These are phyloP conservation scores for Penicillium sp. DNA, from an alignment of 2,329 filamentous ascomycete species.

Conservation along the genomic window DNA sequence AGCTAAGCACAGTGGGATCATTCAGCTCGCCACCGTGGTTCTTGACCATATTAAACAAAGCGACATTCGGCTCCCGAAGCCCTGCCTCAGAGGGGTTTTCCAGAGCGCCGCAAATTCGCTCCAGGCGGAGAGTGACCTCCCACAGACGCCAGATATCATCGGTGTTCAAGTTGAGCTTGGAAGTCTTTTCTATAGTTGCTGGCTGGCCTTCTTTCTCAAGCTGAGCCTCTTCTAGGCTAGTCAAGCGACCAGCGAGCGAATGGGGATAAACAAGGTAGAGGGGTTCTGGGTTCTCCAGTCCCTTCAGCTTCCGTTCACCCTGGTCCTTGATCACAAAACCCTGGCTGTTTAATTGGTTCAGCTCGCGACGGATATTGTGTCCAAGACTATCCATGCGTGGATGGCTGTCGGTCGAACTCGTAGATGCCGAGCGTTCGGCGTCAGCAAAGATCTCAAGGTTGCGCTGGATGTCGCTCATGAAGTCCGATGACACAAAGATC, in stretches of 20 bases:
- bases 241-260: slow-evolving; percentile 71
- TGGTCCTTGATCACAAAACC: slow-evolving; percentile 97
- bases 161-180: slow-evolving; percentile 75
- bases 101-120: slow-evolving; percentile 90
- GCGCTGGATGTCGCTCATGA: slow-evolving; percentile 92
- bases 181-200: slow-evolving; percentile 62
- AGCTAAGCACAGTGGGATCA: slow-evolving; percentile 82
- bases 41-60: slow-evolving; percentile 74
- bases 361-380: slow-evolving; percentile 80
- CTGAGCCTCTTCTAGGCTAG: slow-evolving; percentile 48
- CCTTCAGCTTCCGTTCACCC: slow-evolving; percentile 92
- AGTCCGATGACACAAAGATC: slow-evolving; percentile 94
- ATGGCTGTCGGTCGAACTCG: slow-evolving; percentile 71
- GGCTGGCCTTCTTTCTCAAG: slow-evolving; percentile 44
- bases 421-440: slow-evolving; percentile 69
- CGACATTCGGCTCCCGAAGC: slow-evolving; percentile 78
- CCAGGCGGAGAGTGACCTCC: slow-evolving; percentile 83
- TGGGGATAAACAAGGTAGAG: slow-evolving; percentile 96
- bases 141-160: slow-evolving; percentile 87
- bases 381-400: slow-evolving; percentile 70
- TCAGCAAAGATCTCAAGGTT: slow-evolving; percentile 89
- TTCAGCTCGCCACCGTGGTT: slow-evolving; percentile 79
- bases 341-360: slow-evolving; percentile 82
- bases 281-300: slow-evolving; percentile 93
- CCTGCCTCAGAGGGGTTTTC: slow-evolving; percentile 67